Conservation (phyloP, 169 alveolate species). For the Eimeria sp. region DNA sequence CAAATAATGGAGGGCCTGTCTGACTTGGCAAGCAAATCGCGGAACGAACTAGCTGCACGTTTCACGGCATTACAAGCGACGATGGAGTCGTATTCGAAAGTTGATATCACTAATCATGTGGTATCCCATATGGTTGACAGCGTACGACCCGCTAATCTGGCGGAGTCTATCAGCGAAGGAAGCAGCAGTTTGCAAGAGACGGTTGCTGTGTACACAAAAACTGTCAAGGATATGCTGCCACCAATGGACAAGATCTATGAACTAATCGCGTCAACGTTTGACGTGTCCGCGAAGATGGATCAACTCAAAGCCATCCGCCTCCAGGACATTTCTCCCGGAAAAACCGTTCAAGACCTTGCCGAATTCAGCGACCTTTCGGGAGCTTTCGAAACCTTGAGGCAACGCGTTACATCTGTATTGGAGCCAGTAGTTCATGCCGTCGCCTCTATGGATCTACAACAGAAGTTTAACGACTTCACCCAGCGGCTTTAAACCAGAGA, state of each 20-base stretch:
- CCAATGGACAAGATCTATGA: conserved; percentile 56
- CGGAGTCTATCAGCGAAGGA: conserved; percentile 37
- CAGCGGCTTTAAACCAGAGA: conserved; percentile 7
- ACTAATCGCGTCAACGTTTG: conserved; percentile 57
- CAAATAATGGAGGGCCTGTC: conserved; percentile 71
- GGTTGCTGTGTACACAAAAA: conserved; percentile 7
- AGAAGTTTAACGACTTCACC: conserved; percentile 38
- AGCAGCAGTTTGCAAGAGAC: conserved; percentile 22
- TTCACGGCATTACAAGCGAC: conserved; percentile 47
- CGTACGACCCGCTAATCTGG: conserved; percentile 36
- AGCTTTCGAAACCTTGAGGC: conserved; percentile 47
- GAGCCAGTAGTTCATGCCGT: conserved; percentile 60
- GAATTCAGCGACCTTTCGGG: conserved; percentile 63
- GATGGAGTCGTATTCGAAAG: conserved; percentile 66
- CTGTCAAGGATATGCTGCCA: conserved; percentile 44
- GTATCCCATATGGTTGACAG: conserved; percentile 66
- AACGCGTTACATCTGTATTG: conserved; percentile 25
- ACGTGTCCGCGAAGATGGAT: conserved; percentile 56
- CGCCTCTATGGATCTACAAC: conserved; percentile 40
- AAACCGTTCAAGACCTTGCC: conserved; percentile 34
- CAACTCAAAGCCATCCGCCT: conserved; percentile 67
- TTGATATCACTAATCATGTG: conserved; percentile 56
- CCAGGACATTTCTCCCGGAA: conserved; percentile 62
- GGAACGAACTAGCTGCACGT: conserved; percentile 41
- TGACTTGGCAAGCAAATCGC: conserved; percentile 58